Evolutionary conservation across 768 basidiomycete species (phyloP).

Genomic region (Xerocomus spinulosus): DNA sequence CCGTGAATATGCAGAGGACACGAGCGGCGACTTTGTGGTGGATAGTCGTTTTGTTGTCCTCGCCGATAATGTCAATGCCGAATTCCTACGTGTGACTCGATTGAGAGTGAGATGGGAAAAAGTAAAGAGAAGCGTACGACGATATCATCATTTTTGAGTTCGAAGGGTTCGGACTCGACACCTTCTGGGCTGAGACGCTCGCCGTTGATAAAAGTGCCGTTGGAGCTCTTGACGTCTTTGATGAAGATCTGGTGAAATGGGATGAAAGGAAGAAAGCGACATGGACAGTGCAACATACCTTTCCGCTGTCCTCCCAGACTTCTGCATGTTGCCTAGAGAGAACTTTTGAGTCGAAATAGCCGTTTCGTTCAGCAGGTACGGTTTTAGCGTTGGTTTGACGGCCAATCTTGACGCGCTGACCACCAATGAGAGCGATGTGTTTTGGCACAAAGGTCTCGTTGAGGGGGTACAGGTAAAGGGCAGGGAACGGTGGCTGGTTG

Average conservation of each 20-base stretch:
- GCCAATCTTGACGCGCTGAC: conserved; percentile 83
- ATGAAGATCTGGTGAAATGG: conserved; percentile 72
- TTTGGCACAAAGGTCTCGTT: conserved; percentile 95
- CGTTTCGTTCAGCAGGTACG: conserved; percentile 86
- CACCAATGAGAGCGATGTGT: conserved; percentile 71
- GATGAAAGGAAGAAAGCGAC: conserved; percentile 8
- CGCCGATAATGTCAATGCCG: conserved; percentile 97
- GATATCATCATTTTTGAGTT: conserved; percentile 92
- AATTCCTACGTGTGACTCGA: conserved; percentile 65
- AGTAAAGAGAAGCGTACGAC: conserved; percentile 58
- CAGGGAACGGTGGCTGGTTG: conserved; percentile 30
- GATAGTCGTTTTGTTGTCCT: conserved; percentile 96
- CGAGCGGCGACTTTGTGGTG: conserved; percentile 98
- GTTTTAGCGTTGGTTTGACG: conserved; percentile 96
- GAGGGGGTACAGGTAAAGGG: conserved; percentile 78
- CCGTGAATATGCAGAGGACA: conserved; percentile 81
- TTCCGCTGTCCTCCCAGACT: conserved; percentile 91
- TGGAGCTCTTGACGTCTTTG: conserved; percentile 97
- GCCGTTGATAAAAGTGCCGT: conserved; percentile 97
- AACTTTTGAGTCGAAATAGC: conserved; percentile 96
- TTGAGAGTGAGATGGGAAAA: conserved; percentile 5
- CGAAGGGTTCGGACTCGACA: conserved; percentile 86
- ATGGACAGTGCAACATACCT: conserved; percentile 46
- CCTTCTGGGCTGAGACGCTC: conserved; percentile 88
- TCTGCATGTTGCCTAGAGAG: conserved; percentile 94